Percentiles rank a stretch among this genome's conserved stretches.
phyloP scores from a whole-genome alignment of 768 basidiomycete genomes.

The Ramaria rubella region DNA sequence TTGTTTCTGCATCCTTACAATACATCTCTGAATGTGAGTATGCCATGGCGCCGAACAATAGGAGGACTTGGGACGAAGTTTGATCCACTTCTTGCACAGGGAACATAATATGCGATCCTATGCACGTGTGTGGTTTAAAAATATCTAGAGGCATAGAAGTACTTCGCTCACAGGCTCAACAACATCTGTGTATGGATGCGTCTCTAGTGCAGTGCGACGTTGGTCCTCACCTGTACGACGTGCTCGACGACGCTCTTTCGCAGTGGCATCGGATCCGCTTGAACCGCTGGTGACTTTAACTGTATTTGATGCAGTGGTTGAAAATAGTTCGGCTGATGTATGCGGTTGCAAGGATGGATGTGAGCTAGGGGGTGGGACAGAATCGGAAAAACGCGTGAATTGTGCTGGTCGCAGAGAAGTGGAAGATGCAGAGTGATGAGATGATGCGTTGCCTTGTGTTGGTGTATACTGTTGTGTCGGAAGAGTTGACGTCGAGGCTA shows the following conservation, averaged over 20 bases:
- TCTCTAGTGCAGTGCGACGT: conserved; percentile 44
- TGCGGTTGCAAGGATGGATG: conserved; percentile 22
- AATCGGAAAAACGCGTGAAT: not conserved
- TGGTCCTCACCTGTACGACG: conserved; percentile 51
- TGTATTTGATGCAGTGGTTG: not conserved
- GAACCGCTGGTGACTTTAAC: not conserved
- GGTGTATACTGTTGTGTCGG: not conserved
- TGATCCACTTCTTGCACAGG: conserved; percentile 59
- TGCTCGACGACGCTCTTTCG: conserved; percentile 37
- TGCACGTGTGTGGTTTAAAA: not conserved
- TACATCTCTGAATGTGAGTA: conserved; percentile 70
- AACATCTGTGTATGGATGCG: conserved; percentile 46
- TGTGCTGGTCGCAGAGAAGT: not conserved
- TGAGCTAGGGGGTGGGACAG: conserved; percentile 5
- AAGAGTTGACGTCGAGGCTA: too few species aligned
- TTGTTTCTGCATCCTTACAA: conserved; percentile 34
- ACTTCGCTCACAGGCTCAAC: conserved; percentile 31
- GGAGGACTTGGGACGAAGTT: conserved; percentile 57
- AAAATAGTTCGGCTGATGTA: not conserved
- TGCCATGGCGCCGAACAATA: conserved; percentile 82
- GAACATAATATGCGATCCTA: conserved; percentile 47
- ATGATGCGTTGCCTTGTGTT: not conserved
- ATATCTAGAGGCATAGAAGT: not conserved
- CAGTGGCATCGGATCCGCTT: not conserved
- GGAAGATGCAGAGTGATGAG: not conserved